Evolutionary conservation across 2,329 filamentous ascomycete species (phyloP).

Genomic region (Penicillium polonicum): DNA sequence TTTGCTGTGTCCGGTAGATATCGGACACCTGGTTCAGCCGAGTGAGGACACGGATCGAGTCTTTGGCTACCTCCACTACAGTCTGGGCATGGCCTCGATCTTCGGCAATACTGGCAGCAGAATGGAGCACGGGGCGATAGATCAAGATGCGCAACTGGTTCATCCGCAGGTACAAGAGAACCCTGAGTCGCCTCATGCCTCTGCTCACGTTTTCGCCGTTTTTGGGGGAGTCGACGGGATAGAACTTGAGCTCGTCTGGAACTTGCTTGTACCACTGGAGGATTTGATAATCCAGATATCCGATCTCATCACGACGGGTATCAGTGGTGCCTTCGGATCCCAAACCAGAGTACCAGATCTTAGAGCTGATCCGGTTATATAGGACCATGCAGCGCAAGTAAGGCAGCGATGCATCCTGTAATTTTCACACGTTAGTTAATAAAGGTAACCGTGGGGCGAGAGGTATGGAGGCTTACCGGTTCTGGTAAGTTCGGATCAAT

Average conservation of each 20-base stretch:
- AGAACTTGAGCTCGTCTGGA: slow-evolving; percentile 62
- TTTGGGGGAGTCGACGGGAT: slow-evolving; percentile 53
- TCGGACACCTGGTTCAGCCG: slow-evolving; percentile 62
- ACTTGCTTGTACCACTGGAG: slow-evolving; percentile 82
- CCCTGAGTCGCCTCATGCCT: slow-evolving; percentile 69
- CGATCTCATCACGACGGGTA: slow-evolving; percentile 71
- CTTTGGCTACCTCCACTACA: slow-evolving; percentile 64
- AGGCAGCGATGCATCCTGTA: slow-evolving; percentile 52
- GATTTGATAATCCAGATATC: slow-evolving; percentile 77
- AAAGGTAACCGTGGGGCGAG: background rate
- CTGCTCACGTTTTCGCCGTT: slow-evolving; percentile 57
- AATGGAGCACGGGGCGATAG: slow-evolving; percentile 83
- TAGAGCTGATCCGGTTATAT: slow-evolving; percentile 79
- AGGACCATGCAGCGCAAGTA: slow-evolving; percentile 82
- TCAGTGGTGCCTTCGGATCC: slow-evolving; percentile 66
- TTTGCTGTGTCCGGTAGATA: slow-evolving; percentile 63
- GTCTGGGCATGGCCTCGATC: slow-evolving; percentile 72
- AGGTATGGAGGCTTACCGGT: slow-evolving; percentile 57
- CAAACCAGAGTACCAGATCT: slow-evolving; percentile 80
- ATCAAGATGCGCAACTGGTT: slow-evolving; percentile 91
- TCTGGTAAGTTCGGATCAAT: slow-evolving; percentile 77
- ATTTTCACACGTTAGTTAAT: background rate
- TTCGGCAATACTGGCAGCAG: slow-evolving; percentile 75
- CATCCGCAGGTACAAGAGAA: slow-evolving; percentile 80
- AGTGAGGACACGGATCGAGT: slow-evolving; percentile 61